These are phyloP conservation scores for Phytophthora pisi DNA, from an alignment of 352 stramenopile species.

Conservation along the genomic window DNA sequence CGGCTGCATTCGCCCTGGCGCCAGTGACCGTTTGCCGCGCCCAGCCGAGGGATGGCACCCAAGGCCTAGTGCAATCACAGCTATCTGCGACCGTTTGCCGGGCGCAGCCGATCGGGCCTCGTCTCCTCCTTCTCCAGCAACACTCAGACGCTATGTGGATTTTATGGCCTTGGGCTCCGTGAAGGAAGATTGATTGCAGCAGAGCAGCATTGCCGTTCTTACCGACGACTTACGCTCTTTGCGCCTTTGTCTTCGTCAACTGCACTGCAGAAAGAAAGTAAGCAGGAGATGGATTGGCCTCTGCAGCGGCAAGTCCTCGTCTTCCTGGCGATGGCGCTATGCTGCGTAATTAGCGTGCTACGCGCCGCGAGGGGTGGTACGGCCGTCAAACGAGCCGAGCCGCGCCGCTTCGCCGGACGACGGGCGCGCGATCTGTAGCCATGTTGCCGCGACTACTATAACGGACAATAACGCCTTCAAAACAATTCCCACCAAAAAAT, in stretches of 20 bases:
- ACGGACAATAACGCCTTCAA: slow-evolving; percentile 10
- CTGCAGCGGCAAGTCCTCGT: not conserved
- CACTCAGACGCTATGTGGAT: not conserved
- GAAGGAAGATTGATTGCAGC: not conserved
- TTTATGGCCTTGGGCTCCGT: too few species aligned
- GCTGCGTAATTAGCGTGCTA: not conserved
- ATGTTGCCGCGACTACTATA: slow-evolving; percentile 27
- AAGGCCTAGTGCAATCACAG: not conserved
- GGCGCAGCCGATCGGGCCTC: not conserved
- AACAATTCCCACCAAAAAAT: slow-evolving; percentile 29
- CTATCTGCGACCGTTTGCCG: not conserved
- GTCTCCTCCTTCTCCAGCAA: not conserved
- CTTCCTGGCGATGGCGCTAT: slow-evolving; percentile 9
- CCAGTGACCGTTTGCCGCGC: slow-evolving; percentile 5
- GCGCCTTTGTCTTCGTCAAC: too few species aligned
- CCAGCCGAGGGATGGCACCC: not conserved
- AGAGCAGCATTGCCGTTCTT: not conserved
- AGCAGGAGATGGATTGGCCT: not conserved
- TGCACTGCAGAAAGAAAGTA: too few species aligned
- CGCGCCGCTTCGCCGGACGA: slow-evolving; percentile 23
- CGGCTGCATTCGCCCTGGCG: not conserved
- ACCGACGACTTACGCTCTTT: too few species aligned
- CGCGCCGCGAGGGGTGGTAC: slow-evolving; percentile 12
- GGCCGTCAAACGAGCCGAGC: slow-evolving; percentile 22
- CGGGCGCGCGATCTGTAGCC: slow-evolving; percentile 31